These are phyloP conservation scores for Leccinum barrowsii DNA, from an alignment of 768 basidiomycete genomes.

Conservation along the genomic window DNA sequence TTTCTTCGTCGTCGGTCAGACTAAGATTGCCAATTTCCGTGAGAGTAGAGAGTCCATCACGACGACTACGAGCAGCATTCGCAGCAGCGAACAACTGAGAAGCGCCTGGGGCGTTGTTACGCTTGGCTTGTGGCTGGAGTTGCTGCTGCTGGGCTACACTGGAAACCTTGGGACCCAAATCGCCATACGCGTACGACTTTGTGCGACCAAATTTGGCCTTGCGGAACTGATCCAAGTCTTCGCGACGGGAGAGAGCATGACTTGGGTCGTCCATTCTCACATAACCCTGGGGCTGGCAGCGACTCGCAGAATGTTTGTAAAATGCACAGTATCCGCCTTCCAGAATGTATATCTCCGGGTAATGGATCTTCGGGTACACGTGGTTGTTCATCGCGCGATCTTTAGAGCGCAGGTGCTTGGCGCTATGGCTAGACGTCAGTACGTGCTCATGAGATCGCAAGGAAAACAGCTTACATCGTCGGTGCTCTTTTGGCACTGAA, in stretches of 20 bases:
- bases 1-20: conserved; percentile 70
- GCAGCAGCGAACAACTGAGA: conserved; percentile 65
- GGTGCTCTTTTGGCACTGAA: conserved; percentile 95
- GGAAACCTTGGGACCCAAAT: conserved; percentile 46
- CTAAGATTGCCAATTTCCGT: conserved; percentile 63
- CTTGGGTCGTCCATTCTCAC: conserved; percentile 94
- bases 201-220: conserved; percentile 84
- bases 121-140: conserved; percentile 47
- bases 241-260: conserved; percentile 73
- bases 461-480: conserved; percentile 67
- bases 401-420: conserved; percentile 87
- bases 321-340: conserved; percentile 95
- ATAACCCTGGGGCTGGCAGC: conserved; percentile 81
- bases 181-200: conserved; percentile 92
- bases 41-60: conserved; percentile 60
- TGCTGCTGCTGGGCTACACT: conserved; percentile 36
- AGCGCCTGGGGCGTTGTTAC: conserved; percentile 63
- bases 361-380: conserved; percentile 88
- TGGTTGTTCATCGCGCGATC: conserved; percentile 89
- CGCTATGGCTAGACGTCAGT: conserved; percentile 45
- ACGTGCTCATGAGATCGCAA: neutral
- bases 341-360: conserved; percentile 94
- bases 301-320: conserved; percentile 61
- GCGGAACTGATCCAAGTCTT: conserved; percentile 90
- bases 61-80: conserved; percentile 62